Conservation (phyloP, 1,284 basidiomycete species). For the Vanrija sp. region DNA sequence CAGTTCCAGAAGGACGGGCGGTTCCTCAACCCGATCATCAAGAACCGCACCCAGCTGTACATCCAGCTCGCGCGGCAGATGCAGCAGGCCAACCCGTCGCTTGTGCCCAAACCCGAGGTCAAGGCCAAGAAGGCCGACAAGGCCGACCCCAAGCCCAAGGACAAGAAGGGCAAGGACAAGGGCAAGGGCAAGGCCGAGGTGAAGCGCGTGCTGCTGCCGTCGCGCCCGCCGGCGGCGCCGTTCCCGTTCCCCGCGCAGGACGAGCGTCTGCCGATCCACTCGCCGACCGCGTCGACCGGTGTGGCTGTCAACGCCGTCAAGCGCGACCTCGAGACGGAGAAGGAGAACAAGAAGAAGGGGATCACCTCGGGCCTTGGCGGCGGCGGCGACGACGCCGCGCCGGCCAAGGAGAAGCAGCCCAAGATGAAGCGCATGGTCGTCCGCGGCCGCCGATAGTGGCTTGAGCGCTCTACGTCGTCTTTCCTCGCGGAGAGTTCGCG, state of each 20-base stretch:
- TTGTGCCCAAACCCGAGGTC: constrained; percentile 43
- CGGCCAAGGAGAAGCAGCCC: constrained; percentile 27
- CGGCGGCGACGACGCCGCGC: constrained; percentile 9
- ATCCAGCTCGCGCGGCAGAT: constrained; percentile 71
- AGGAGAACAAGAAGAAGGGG: constrained; percentile 46
- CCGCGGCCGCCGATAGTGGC: constrained; percentile 35
- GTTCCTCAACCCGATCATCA: constrained; percentile 66
- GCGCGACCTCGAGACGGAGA: constrained; percentile 46
- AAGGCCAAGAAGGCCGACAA: constrained; percentile 16
- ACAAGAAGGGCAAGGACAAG: constrained; percentile 9
- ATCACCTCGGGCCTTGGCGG: constrained; percentile 13
- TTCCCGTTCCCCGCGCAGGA: constrained; percentile 38
- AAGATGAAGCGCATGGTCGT: constrained; percentile 46
- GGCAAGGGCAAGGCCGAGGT: background rate
- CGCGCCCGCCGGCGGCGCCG: constrained; percentile 36
- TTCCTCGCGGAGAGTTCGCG: constrained; percentile 22
- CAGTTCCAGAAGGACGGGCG: constrained; percentile 79
- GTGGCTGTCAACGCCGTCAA: constrained; percentile 45
- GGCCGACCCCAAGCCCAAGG: constrained; percentile 6
- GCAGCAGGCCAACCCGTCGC: constrained; percentile 66
- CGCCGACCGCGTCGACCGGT: constrained; percentile 41
- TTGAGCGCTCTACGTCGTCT: constrained; percentile 10
- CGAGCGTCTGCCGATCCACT: constrained; percentile 46
- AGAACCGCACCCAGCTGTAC: constrained; percentile 78
- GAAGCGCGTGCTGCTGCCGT: constrained; percentile 13